Conservation (phyloP, 2,329 filamentous ascomycete species). For the Hirsutella rhossiliensis region DNA sequence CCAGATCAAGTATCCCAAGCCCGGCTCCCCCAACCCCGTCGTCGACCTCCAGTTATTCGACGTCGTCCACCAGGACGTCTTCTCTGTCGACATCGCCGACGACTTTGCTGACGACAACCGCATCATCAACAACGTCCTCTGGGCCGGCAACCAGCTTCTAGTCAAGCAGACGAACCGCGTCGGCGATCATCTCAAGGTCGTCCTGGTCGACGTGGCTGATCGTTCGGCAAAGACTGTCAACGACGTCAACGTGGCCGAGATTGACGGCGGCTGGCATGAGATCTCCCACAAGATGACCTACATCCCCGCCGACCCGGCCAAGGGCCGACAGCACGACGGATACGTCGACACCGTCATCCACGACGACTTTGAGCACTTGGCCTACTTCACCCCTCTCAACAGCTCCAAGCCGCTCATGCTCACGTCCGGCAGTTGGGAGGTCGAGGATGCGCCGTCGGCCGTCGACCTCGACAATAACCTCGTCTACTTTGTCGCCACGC, state of each 20-base stretch:
- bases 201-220: conserved; percentile 66
- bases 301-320: conserved; percentile 69
- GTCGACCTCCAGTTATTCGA: conserved; percentile 88
- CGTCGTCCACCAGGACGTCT: conserved; percentile 61
- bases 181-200: conserved; percentile 79
- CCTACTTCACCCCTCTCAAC: conserved; percentile 84
- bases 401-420: conserved; percentile 72
- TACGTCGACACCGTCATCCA: conserved; percentile 88
- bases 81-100: conserved; percentile 63
- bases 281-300: conserved; percentile 77
- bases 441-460: conserved; percentile 71
- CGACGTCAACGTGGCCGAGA: conserved; percentile 62
- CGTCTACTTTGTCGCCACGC: conserved; percentile 83
- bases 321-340: conserved; percentile 69
- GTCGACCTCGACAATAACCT: conserved; percentile 76
- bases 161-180: conserved; percentile 91
- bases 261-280: conserved; percentile 98
- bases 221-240: conserved; percentile 70
- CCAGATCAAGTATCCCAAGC: conserved; percentile 94
- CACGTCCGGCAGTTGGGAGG: conserved; percentile 86
- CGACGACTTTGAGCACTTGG: conserved; percentile 79
- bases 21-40: conserved; percentile 83
- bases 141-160: conserved; percentile 71
- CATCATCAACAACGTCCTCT: conserved; percentile 85
- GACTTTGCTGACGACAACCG: conserved; percentile 73